phyloP scores from a whole-genome alignment of 108 stramenopile genomes.

The Parietichytrium sp. region DNA sequence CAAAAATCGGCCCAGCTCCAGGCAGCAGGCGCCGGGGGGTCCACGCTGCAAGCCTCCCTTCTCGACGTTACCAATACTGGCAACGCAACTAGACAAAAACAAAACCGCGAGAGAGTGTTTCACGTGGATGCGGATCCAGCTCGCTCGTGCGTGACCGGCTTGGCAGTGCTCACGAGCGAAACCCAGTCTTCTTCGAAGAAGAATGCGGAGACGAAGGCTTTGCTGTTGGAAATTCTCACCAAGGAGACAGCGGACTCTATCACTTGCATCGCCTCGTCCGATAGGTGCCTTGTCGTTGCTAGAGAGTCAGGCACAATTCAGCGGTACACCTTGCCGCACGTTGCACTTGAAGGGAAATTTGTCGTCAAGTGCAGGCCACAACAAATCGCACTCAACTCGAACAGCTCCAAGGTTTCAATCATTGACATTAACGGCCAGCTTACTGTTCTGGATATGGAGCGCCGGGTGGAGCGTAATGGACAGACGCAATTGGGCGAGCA shows the following conservation, averaged over 20 bases:
- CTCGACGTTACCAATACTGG: neutral
- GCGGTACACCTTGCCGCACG: conserved; percentile 61
- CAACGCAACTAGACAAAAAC: conserved; percentile 26
- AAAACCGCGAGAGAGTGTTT: conserved; percentile 53
- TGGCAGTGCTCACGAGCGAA: neutral
- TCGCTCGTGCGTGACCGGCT: neutral
- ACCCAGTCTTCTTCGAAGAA: neutral
- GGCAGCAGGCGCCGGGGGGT: neutral
- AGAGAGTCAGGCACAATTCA: conserved; percentile 51
- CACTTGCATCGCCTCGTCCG: conserved; percentile 48
- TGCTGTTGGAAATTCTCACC: neutral
- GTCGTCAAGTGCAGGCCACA: conserved; percentile 35
- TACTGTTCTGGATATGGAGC: conserved; percentile 50
- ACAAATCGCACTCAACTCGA: conserved; percentile 52
- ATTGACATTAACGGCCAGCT: conserved; percentile 53
- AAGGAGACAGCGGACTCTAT: conserved; percentile 44
- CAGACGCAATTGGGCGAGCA: conserved; percentile 39
- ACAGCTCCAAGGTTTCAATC: conserved; percentile 48
- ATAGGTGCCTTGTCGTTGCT: conserved; percentile 53
- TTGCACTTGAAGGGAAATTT: conserved; percentile 44
- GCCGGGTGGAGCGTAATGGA: neutral
- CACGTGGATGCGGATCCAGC: conserved; percentile 45
- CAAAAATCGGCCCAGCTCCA: neutral
- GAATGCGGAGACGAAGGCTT: neutral
- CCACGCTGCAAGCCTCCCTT: neutral